These are phyloP conservation scores for Solanum hybrid DNA, from an alignment of 305 asterid genomes.

Conservation along the genomic window DNA sequence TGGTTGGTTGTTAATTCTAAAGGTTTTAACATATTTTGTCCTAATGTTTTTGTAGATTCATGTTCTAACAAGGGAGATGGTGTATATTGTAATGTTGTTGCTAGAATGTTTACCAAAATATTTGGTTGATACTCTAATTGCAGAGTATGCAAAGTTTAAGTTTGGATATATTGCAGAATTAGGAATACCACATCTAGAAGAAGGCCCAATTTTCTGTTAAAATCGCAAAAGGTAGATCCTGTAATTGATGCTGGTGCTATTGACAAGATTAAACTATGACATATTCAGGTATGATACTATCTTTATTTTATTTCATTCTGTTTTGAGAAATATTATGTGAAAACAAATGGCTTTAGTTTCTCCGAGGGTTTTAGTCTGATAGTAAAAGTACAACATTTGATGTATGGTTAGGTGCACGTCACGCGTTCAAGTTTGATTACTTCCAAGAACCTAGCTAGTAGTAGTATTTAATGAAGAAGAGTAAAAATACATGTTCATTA, in stretches of 20 bases:
- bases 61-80: too few relatives aligned
- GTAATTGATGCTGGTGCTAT: slow-evolving; percentile 1
- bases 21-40: not conserved
- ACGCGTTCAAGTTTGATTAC: not conserved
- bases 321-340: too few relatives aligned
- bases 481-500: too few relatives aligned
- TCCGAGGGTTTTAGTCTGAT: not conserved
- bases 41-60: not conserved
- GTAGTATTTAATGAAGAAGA: too few relatives aligned
- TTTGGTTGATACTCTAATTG: not conserved
- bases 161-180: not conserved
- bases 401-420: not conserved
- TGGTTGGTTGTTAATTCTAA: not conserved
- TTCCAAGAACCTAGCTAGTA: not conserved
- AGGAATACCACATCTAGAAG: not conserved
- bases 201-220: not conserved
- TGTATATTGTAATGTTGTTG: not conserved
- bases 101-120: not conserved
- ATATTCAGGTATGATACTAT: not conserved
- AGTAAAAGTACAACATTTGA: not conserved
- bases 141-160: not conserved
- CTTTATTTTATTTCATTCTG: too few relatives aligned
- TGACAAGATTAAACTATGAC: not conserved
- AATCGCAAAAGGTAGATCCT: not conserved
- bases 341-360: not conserved